Conservation (phyloP, 78 protist genomes). For the Thecamonas trahens region DNA sequence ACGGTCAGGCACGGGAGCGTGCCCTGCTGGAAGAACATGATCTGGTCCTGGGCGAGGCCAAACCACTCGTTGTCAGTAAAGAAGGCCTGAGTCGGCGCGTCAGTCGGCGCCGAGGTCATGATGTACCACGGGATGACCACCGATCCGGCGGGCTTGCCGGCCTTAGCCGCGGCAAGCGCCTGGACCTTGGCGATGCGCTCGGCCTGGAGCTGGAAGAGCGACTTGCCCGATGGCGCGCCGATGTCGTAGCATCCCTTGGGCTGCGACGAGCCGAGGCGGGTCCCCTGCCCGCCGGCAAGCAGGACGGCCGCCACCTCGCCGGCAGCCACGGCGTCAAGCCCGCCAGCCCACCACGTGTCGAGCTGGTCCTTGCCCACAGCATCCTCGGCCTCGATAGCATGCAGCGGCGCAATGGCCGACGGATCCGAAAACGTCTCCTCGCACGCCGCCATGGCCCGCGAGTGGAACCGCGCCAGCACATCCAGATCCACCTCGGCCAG, state of each 20-base stretch:
- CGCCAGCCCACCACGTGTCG: slow-evolving; percentile 32
- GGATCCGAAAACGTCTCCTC: neutral
- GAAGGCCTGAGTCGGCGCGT: slow-evolving; percentile 51
- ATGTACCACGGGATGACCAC: slow-evolving; percentile 55
- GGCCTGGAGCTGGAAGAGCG: slow-evolving; percentile 88
- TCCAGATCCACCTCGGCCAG: slow-evolving; percentile 21
- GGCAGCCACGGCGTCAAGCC: slow-evolving; percentile 37
- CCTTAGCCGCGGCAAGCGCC: slow-evolving; percentile 24
- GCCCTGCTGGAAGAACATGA: slow-evolving; percentile 82
- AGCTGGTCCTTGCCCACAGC: neutral
- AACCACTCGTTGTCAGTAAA: slow-evolving; percentile 68
- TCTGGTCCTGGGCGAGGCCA: slow-evolving; percentile 56
- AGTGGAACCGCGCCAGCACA: slow-evolving; percentile 7
- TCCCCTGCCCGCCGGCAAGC: slow-evolving; percentile 92
- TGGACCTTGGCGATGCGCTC: slow-evolving; percentile 71
- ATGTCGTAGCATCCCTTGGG: slow-evolving; percentile 91
- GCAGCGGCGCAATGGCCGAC: neutral
- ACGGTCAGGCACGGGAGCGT: slow-evolving; percentile 70
- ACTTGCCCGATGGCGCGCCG: slow-evolving; percentile 80
- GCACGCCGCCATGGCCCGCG: slow-evolving; percentile 7
- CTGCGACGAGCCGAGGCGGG: slow-evolving; percentile 82
- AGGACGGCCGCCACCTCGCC: slow-evolving; percentile 59
- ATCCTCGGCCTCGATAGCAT: neutral
- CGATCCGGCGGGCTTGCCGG: neutral
- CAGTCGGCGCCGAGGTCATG: slow-evolving; percentile 83